phyloP scores from a whole-genome alignment of 768 basidiomycete genomes.

The Kwoniella europaea region DNA sequence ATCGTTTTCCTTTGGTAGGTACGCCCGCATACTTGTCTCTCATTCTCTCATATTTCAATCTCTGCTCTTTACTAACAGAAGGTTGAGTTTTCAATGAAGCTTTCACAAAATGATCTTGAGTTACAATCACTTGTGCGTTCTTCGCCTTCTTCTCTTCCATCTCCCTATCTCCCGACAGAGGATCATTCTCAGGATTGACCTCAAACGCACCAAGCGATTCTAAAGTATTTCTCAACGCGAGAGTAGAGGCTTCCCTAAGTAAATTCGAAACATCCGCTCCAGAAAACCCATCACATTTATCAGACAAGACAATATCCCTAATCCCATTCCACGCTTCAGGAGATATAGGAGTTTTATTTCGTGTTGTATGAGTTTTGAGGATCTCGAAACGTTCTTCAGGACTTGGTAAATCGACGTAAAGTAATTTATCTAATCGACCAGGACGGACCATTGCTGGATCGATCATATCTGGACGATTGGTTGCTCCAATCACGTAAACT shows the following conservation, averaged over 20 bases:
- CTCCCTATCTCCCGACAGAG: slow-evolving; percentile 5
- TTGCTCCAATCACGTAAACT: slow-evolving; percentile 93
- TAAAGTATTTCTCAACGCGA: slow-evolving; percentile 68
- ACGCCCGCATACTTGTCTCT: slow-evolving; percentile 82
- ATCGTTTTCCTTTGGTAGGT: slow-evolving; percentile 55
- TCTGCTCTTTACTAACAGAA: slow-evolving; percentile 80
- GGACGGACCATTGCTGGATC: slow-evolving; percentile 98
- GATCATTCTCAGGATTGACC: slow-evolving; percentile 59
- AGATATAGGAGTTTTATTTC: slow-evolving; percentile 68
- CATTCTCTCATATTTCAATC: slow-evolving; percentile 79
- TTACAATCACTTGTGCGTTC: slow-evolving; percentile 60
- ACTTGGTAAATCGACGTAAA: slow-evolving; percentile 87
- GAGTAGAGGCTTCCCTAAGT: slow-evolving; percentile 85
- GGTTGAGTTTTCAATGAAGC: slow-evolving; percentile 83
- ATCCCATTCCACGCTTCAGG: slow-evolving; percentile 56
- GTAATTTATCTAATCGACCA: slow-evolving; percentile 87
- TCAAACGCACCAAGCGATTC: slow-evolving; percentile 71
- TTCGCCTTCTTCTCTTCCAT: slow-evolving; percentile 22
- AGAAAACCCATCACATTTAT: slow-evolving; percentile 80
- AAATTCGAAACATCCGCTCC: slow-evolving; percentile 89
- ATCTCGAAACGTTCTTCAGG: slow-evolving; percentile 80
- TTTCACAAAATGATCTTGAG: slow-evolving; percentile 69
- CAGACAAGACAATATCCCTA: slow-evolving; percentile 64
- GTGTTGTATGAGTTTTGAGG: slow-evolving; percentile 69
- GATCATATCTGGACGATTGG: slow-evolving; percentile 95